Evolutionary conservation across 176 grass and related monocot genomes (phyloP).

Genomic region (Alloteropsis semialata): DNA sequence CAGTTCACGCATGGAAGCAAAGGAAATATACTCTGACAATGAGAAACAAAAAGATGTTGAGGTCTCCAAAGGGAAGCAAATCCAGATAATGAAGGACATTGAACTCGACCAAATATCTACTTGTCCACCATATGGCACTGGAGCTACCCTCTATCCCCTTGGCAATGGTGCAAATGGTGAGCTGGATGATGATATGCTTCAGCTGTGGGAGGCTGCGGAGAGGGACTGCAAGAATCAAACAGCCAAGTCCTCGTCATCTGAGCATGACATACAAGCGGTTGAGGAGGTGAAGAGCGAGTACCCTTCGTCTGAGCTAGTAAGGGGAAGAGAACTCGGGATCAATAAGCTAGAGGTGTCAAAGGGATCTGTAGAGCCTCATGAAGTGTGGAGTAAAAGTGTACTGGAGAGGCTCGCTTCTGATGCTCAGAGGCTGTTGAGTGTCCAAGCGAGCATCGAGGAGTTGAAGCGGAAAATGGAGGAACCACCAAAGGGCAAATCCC

Average conservation of each 20-base stretch:
- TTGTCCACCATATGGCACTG: constrained; percentile 45
- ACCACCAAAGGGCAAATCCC: constrained; percentile 54
- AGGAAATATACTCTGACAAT: constrained; percentile 37
- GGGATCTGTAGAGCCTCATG: constrained; percentile 26
- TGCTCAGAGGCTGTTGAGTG: constrained; percentile 54
- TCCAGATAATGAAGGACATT: constrained; percentile 86
- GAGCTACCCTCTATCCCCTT: constrained; percentile 37
- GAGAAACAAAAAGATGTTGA: constrained; percentile 34
- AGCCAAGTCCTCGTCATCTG: constrained; percentile 49
- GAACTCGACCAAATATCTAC: constrained; percentile 78
- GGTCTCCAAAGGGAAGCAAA: constrained; percentile 56
- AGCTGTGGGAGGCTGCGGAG: constrained; percentile 91
- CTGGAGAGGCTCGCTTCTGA: constrained; percentile 66
- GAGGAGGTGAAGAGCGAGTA: constrained; percentile 68
- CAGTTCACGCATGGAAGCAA: constrained; percentile 9
- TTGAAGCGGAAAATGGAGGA: constrained; percentile 71
- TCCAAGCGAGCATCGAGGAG: constrained; percentile 62
- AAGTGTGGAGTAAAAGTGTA: constrained; percentile 55
- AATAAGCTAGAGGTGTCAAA: constrained; percentile 44
- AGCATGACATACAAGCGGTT: constrained; percentile 57
- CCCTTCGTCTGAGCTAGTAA: constrained; percentile 56
- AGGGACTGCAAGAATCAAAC: constrained; percentile 58
- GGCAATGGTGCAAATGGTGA: constrained; percentile 45
- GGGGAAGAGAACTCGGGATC: constrained; percentile 50
- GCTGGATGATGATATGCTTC: constrained; percentile 78